These are phyloP conservation scores for Boletus reticuloceps DNA, from an alignment of 768 basidiomycete genomes.

Conservation along the genomic window DNA sequence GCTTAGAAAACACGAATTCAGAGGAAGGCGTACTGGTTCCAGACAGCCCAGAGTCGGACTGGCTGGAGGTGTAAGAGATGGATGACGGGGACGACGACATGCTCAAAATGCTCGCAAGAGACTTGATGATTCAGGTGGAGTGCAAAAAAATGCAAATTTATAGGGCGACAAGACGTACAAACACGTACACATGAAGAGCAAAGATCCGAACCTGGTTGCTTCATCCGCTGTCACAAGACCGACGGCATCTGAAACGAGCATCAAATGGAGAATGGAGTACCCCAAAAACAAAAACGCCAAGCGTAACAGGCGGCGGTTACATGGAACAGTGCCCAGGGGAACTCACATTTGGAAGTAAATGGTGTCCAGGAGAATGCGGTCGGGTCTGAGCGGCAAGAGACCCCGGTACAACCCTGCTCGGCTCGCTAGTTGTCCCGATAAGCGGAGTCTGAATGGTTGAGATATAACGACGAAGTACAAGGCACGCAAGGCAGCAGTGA, in stretches of 20 bases:
- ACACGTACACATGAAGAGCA: constrained; percentile 16
- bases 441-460: constrained; percentile 14
- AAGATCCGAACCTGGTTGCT: neutral
- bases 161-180: constrained; percentile 22
- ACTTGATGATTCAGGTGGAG: neutral
- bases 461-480: neutral
- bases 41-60: constrained; percentile 16
- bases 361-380: neutral
- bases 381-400: constrained; percentile 3
- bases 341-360: constrained; percentile 11
- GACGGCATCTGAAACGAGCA: neutral
- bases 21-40: constrained; percentile 24
- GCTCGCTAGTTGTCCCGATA: neutral
- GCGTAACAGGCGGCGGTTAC: neutral
- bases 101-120: constrained; percentile 3
- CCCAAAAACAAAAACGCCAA: constrained; percentile 7
- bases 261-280: neutral
- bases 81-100: constrained; percentile 18
- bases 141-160: constrained; percentile 22
- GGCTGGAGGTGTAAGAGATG: constrained; percentile 8
- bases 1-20: constrained; percentile 18
- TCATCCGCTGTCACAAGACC: neutral
- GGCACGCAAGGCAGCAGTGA: neutral
- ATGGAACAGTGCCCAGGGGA: neutral
- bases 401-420: neutral